These are phyloP conservation scores for Pichia cephalocereana DNA, from an alignment of 805 yeast genomes.

Conservation along the genomic window DNA sequence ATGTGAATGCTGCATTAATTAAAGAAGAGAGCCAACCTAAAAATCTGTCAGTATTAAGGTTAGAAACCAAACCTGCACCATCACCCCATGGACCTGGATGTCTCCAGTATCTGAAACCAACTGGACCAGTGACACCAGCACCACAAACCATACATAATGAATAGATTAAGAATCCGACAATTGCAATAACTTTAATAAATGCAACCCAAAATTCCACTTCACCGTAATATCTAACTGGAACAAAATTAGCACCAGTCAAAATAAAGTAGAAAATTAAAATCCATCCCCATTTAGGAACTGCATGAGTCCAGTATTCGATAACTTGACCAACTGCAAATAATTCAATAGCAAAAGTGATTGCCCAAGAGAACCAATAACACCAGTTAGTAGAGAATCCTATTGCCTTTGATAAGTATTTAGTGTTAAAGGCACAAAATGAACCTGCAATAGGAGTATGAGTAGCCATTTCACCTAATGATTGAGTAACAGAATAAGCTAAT, in stretches of 20 bases:
- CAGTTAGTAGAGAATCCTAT: slow-evolving; percentile 66
- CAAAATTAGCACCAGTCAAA: slow-evolving; percentile 43
- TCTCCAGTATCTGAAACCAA: slow-evolving; percentile 77
- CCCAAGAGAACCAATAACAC: slow-evolving; percentile 73
- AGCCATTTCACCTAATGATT: slow-evolving; percentile 74
- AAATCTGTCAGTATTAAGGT: slow-evolving; percentile 47
- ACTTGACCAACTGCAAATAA: slow-evolving; percentile 62
- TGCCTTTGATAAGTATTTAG: slow-evolving; percentile 58
- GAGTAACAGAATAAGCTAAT: slow-evolving; percentile 57
- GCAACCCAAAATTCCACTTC: slow-evolving; percentile 74
- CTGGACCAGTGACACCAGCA: slow-evolving; percentile 58
- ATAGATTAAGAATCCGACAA: slow-evolving; percentile 58
- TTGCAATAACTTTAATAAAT: slow-evolving; percentile 54
- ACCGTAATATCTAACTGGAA: slow-evolving; percentile 65
- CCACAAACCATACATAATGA: slow-evolving; percentile 68
- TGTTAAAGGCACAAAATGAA: slow-evolving; percentile 62
- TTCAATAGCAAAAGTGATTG: slow-evolving; percentile 67
- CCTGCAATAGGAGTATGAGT: slow-evolving; percentile 63
- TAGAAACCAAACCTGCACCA: slow-evolving; percentile 44
- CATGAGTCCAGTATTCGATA: slow-evolving; percentile 56
- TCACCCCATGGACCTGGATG: slow-evolving; percentile 63
- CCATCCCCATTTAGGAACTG: slow-evolving; percentile 69
- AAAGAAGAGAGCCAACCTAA: slow-evolving; percentile 63
- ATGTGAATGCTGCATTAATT: slow-evolving; percentile 67
- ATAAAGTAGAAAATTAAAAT: slow-evolving; percentile 56